phyloP scores from a whole-genome alignment of 495 filamentous ascomycete genomes.

The Xanthoparmelia taractica region DNA sequence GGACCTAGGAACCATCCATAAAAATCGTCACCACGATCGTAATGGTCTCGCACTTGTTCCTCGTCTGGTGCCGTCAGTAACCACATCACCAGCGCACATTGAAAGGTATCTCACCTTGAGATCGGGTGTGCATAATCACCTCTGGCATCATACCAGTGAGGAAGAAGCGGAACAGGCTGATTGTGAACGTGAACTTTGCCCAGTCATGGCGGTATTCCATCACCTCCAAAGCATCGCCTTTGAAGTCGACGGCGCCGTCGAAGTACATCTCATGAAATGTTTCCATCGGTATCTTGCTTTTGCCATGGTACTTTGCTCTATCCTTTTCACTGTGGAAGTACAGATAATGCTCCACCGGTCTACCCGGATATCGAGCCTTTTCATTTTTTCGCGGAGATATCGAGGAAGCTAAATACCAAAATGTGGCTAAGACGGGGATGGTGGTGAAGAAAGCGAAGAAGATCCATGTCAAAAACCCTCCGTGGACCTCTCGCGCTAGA shows the following conservation, averaged over 20 bases:
- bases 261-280: constrained; percentile 64
- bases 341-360: constrained; percentile 56
- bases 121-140: constrained; percentile 59
- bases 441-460: constrained; percentile 50
- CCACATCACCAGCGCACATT: not conserved
- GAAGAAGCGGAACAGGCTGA: constrained; percentile 58
- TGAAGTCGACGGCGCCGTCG: constrained; percentile 55
- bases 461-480: constrained; percentile 49
- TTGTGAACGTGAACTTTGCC: constrained; percentile 61
- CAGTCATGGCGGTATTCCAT: constrained; percentile 63
- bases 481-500: constrained; percentile 44
- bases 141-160: constrained; percentile 62
- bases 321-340: constrained; percentile 54
- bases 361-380: constrained; percentile 53
- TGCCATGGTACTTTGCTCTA: constrained; percentile 48
- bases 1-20: constrained; percentile 68
- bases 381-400: constrained; percentile 56
- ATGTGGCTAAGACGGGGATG: constrained; percentile 49
- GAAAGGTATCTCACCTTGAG: constrained; percentile 47
- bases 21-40: constrained; percentile 68
- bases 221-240: constrained; percentile 52
- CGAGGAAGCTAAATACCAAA: constrained; percentile 51
- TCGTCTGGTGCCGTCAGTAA: constrained; percentile 45
- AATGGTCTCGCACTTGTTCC: constrained; percentile 69
- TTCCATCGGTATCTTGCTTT: constrained; percentile 58